phyloP scores from a whole-genome alignment of 2,329 filamentous ascomycete genomes.

The Colletotrichum paranaense region DNA sequence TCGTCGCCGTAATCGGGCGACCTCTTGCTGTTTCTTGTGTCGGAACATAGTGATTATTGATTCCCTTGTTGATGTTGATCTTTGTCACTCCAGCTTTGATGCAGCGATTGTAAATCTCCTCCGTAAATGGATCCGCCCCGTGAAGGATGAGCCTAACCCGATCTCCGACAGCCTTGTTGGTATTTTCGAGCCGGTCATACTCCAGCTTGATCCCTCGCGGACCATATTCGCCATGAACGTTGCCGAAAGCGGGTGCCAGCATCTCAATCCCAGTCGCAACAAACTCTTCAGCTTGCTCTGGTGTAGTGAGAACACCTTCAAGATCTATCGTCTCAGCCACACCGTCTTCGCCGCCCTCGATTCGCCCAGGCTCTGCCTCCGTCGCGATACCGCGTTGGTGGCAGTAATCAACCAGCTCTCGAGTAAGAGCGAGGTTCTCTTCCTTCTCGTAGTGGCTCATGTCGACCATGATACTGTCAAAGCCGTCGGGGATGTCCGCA shows the following conservation, averaged over 20 bases:
- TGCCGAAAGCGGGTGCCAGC: constrained; percentile 80
- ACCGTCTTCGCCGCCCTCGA: constrained; percentile 73
- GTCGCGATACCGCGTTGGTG: constrained; percentile 73
- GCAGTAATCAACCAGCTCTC: constrained; percentile 70
- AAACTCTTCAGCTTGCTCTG: constrained; percentile 77
- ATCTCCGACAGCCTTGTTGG: constrained; percentile 35
- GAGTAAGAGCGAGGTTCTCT: constrained; percentile 74
- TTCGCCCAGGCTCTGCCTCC: constrained; percentile 76
- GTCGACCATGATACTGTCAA: constrained; percentile 82
- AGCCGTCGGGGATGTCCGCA: constrained; percentile 62
- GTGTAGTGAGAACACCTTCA: constrained; percentile 69
- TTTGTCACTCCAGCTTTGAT: constrained; percentile 59
- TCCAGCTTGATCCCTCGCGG: constrained; percentile 71
- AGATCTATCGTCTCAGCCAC: constrained; percentile 68
- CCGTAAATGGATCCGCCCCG: constrained; percentile 59
- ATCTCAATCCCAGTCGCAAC: constrained; percentile 78
- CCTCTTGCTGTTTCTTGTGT: not conserved
- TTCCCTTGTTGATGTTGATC: constrained; percentile 64
- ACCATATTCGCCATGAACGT: constrained; percentile 81
- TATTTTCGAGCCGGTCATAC: constrained; percentile 50
- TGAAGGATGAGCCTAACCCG: constrained; percentile 59
- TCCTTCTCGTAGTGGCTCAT: constrained; percentile 80
- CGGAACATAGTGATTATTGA: constrained; percentile 52
- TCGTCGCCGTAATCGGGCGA: constrained; percentile 36
- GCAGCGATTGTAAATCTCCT: constrained; percentile 56